A percentile compares a stretch with the other conserved stretches of the same genome.
These are phyloP conservation scores for Xylariaceae sp. DNA, from an alignment of 2,329 filamentous ascomycete species.

Conservation along the genomic window DNA sequence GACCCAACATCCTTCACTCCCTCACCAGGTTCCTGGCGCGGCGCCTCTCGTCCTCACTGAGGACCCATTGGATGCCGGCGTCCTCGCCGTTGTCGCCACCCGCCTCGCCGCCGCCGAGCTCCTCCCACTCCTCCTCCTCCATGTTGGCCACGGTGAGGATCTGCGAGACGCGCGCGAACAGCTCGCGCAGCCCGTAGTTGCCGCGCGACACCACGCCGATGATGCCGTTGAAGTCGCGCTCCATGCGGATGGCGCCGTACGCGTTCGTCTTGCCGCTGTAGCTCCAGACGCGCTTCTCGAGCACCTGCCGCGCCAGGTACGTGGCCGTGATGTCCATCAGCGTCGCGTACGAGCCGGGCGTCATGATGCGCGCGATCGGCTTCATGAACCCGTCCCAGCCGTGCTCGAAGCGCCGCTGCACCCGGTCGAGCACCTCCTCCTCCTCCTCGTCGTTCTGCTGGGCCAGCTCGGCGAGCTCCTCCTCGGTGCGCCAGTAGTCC, in stretches of 20 bases:
- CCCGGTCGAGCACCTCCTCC: slow-evolving; percentile 53
- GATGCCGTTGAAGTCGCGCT: slow-evolving; percentile 65
- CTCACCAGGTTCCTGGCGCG: slow-evolving; percentile 54
- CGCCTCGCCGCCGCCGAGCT: slow-evolving; percentile 39
- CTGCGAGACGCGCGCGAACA: slow-evolving; percentile 59
- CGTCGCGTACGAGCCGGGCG: slow-evolving; percentile 64
- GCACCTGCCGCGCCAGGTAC: slow-evolving; percentile 61
- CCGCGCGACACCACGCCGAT: slow-evolving; percentile 51
- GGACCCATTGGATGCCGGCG: slow-evolving; percentile 53
- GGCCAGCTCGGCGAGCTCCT: slow-evolving; percentile 51
- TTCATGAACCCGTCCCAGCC: slow-evolving; percentile 81
- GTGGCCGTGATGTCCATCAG: slow-evolving; percentile 66
- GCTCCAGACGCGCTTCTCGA: slow-evolving; percentile 83
- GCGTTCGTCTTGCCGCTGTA: slow-evolving; percentile 74
- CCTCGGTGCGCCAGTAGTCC: slow-evolving; percentile 68
- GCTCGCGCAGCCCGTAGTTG: slow-evolving; percentile 60
- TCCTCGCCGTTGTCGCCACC: slow-evolving; percentile 37
- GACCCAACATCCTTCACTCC: slow-evolving; percentile 9
- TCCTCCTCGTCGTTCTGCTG: slow-evolving; percentile 47
- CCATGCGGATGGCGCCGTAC: slow-evolving; percentile 61
- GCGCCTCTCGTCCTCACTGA: slow-evolving; percentile 54
- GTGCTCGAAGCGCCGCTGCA: slow-evolving; percentile 71
- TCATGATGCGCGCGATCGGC: slow-evolving; percentile 79
- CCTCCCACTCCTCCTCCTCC: slow-evolving; percentile 77
- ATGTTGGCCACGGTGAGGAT: slow-evolving; percentile 69